A percentile compares a stretch with the other conserved stretches of the same genome.
phyloP scores from a whole-genome alignment of 345 rosid genomes.

The Cardamine chenopodiifolia region DNA sequence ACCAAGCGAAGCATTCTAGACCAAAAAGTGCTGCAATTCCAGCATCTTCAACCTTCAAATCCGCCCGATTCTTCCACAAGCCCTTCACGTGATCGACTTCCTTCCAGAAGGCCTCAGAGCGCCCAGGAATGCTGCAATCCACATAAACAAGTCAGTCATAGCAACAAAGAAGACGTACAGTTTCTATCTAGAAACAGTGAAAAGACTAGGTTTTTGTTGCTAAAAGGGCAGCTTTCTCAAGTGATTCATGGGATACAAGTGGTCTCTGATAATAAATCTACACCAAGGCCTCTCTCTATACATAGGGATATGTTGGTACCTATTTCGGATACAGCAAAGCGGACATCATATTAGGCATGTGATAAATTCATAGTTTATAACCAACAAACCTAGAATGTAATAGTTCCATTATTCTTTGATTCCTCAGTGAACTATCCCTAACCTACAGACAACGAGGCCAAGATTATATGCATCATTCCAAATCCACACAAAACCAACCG shows the following conservation, averaged over 20 bases:
- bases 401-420: not conserved
- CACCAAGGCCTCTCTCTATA: not conserved
- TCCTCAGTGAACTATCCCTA: not conserved
- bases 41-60: constrained; percentile 66
- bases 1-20: constrained; percentile 77
- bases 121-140: constrained; percentile 59
- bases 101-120: constrained; percentile 61
- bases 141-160: constrained; percentile 16
- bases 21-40: constrained; percentile 70
- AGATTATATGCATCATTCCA: not conserved
- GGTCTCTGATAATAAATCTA: not conserved
- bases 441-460: not conserved
- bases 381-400: not conserved
- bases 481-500: not conserved
- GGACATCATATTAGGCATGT: not conserved
- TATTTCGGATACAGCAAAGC: constrained; percentile 3
- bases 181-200: not conserved
- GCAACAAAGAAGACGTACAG: not conserved
- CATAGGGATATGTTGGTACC: not conserved
- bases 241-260: too few species aligned
- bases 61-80: constrained; percentile 60
- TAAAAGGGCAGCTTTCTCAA: too few species aligned
- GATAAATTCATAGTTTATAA: not conserved
- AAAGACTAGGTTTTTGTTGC: too few species aligned
- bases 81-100: constrained; percentile 59